Evolutionary conservation across 2,329 filamentous ascomycete species (phyloP), one percentile per base, ranked within the genome.

Genomic region (Lachnellula subtilissima): DNA sequence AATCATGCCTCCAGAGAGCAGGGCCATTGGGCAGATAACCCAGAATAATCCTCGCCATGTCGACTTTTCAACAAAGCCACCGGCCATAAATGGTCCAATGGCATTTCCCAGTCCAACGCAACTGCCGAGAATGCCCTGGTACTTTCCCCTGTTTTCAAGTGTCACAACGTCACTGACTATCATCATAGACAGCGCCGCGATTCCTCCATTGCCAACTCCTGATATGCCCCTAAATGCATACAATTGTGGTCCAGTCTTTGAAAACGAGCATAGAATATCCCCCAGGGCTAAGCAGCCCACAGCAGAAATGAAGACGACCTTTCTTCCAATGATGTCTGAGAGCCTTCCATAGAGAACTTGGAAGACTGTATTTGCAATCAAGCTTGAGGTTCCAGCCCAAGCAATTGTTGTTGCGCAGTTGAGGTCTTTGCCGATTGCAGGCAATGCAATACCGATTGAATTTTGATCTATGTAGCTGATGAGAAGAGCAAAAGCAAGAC

Each of bases 331-430:
- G 1, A 85, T 79, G 67, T 86, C 82, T 0, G 82, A 84, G 3
- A 85, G 63, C 2, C 82, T 76, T 19, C 84, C 83, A 65, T 86
- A 86, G 0, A 87, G 74, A 57, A 86, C 81, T 60, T 84, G 83
- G 60, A 86, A 87, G 36, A 81, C 78, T 0, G 84, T 86, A 56
- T 80, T 81, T 32, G 79, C 79, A 47, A 83, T 77, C 46, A 83
- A 67, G 3, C 75, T 75, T 8, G 78, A 76, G 0, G 78, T 81
- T 6, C 78, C 78, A 1, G 77, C 77, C 80, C 79, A 82, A 1
- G 77, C 75, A 48, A 85, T 84, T 2, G 78, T 78, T n/a, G 72
- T 73, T 58, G 71, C 70, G 1, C 73, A 73, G 55, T 69, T 61
- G 19, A 70, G 71, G 53, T 82, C 76, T 51, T 71, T 65, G 53